These are phyloP conservation scores for Coffea humblotiana DNA, from an alignment of 305 asterid genomes.

Conservation along the genomic window DNA sequence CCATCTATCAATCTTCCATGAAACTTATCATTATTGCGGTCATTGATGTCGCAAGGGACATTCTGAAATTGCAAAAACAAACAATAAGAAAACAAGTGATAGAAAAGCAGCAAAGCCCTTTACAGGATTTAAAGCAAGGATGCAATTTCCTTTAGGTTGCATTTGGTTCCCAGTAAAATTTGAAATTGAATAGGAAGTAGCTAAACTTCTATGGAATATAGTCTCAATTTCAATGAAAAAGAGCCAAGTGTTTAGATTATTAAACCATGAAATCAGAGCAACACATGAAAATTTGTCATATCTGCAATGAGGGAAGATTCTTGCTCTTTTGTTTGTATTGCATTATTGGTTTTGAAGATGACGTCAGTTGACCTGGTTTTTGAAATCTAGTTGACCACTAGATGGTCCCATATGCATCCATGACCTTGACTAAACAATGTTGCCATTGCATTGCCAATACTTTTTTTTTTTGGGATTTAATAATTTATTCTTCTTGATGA, in stretches of 20 bases:
- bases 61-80: not conserved
- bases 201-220: too few relatives aligned
- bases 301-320: not conserved
- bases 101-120: not conserved
- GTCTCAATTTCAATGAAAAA: too few relatives aligned
- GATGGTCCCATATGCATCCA: not conserved
- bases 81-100: not conserved
- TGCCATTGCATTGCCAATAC: not conserved
- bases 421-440: not conserved
- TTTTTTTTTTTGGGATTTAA: not conserved
- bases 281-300: not conserved
- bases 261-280: not conserved
- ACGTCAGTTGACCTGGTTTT: not conserved
- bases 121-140: not conserved
- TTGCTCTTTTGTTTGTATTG: not conserved
- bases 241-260: not conserved
- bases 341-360: not conserved
- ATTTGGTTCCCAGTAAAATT: too few relatives aligned
- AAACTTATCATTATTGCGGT: not conserved
- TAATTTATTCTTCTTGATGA: constrained; percentile 21
- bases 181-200: too few relatives aligned
- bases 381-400: not conserved
- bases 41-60: not conserved
- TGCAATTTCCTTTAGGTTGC: not conserved
- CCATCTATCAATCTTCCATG: not conserved